Percentiles rank a stretch among this genome's conserved stretches.
These are phyloP conservation scores for Vigna hirtella DNA, from an alignment of 306 rosid species.

Conservation along the genomic window DNA sequence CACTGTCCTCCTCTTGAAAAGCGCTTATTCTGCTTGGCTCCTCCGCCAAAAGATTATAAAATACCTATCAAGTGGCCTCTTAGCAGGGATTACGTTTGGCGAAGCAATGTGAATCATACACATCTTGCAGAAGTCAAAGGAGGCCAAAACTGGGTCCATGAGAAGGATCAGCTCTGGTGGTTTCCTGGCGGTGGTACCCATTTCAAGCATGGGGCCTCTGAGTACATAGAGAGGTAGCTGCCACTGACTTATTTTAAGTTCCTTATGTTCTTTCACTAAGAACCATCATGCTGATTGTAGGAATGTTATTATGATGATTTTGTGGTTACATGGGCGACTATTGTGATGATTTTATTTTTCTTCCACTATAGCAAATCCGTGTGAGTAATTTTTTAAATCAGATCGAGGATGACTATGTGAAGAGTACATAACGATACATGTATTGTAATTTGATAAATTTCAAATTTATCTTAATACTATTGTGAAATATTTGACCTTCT, in stretches of 20 bases:
- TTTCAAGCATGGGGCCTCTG: conserved; percentile 93
- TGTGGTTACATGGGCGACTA: background rate
- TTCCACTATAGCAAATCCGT: background rate
- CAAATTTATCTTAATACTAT: background rate
- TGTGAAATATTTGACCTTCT: too few species aligned
- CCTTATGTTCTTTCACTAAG: background rate
- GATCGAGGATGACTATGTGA: background rate
- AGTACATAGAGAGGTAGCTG: conserved; percentile 81
- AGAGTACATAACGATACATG: background rate
- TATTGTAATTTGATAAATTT: background rate
- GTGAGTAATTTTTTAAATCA: background rate
- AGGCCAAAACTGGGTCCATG: conserved; percentile 99
- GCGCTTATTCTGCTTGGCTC: conserved; percentile 86
- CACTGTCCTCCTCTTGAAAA: conserved; percentile 86
- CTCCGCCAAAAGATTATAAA: conserved; percentile 86
- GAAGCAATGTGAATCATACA: conserved; percentile 90
- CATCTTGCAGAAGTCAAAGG: conserved; percentile 94
- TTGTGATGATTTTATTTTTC: background rate
- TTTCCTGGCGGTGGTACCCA: conserved; percentile 99
- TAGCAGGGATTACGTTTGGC: conserved; percentile 96
- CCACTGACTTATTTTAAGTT: conserved; percentile 20
- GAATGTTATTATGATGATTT: background rate
- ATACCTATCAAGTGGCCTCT: conserved; percentile 87
- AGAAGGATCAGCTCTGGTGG: conserved; percentile 86
- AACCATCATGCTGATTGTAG: conserved; percentile 14